phyloP scores from a whole-genome alignment of 1,139 yeast genomes.

The Blastobotrys aristatus region DNA sequence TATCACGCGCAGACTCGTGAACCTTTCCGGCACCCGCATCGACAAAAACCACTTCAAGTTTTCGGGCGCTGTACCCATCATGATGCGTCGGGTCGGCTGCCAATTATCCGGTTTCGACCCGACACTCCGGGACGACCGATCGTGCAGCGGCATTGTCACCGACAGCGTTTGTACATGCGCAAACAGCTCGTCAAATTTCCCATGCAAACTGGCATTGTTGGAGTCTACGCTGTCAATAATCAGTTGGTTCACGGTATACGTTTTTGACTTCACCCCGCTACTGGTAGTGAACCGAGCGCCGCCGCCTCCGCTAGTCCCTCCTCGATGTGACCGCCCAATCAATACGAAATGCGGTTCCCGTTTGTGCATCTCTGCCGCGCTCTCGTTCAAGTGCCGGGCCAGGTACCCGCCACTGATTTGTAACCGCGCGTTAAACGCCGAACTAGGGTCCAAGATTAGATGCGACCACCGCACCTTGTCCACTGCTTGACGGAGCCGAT shows the following conservation, averaged over 20 bases:
- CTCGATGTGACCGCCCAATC: background rate
- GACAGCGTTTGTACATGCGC: background rate
- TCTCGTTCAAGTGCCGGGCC: constrained; percentile 5
- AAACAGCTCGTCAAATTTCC: constrained; percentile 6
- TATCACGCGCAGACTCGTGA: background rate
- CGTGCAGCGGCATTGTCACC: constrained; percentile 4
- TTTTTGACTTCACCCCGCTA: background rate
- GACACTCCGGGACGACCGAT: background rate
- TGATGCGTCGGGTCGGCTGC: background rate
- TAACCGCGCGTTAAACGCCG: constrained; percentile 1
- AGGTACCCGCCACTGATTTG: background rate
- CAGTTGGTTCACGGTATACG: constrained; percentile 1
- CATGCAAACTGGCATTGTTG: background rate
- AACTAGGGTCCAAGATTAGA: constrained; percentile 4
- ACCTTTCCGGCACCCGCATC: background rate
- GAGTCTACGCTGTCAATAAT: background rate
- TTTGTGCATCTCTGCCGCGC: background rate
- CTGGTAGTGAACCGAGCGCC: background rate
- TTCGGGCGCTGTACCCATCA: background rate
- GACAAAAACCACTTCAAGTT: constrained; percentile 10
- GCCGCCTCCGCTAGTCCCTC: background rate
- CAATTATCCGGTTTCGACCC: background rate
- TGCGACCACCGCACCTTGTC: constrained; percentile 7
- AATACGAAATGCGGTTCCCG: background rate
- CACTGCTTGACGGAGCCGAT: background rate